Percentiles rank a stretch among this genome's conserved stretches.
These are phyloP conservation scores for Oryza coarctata DNA, from an alignment of 176 grass and related monocot genomes.

Conservation along the genomic window DNA sequence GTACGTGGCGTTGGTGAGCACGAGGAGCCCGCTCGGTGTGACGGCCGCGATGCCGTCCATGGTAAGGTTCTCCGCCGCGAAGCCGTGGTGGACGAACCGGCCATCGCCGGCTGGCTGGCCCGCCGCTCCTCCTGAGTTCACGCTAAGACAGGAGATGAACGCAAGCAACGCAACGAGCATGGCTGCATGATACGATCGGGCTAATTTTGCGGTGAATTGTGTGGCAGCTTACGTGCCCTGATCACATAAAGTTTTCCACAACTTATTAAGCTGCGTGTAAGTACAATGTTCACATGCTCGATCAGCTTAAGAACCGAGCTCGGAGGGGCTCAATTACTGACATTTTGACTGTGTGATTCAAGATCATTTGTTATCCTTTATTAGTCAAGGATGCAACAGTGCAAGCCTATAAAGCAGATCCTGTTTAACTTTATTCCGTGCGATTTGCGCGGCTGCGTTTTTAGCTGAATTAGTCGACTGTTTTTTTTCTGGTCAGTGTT, in stretches of 20 bases:
- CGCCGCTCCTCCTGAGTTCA: no score
- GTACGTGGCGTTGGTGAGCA: constrained; percentile 27
- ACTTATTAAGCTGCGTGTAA: neutral
- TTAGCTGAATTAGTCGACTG: no score
- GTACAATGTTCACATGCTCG: neutral
- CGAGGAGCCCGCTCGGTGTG: constrained; percentile 18
- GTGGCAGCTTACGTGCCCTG: neutral
- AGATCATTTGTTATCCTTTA: no score
- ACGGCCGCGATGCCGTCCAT: constrained; percentile 20
- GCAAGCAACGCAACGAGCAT: neutral
- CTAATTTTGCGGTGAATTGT: neutral
- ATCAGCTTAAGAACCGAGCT: neutral
- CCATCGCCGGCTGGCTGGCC: neutral
- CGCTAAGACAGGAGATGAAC: neutral
- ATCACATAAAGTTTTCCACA: neutral
- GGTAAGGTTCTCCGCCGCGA: neutral
- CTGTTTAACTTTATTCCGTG: no score
- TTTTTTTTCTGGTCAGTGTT: no score
- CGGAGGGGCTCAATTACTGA: neutral
- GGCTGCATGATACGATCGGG: no score
- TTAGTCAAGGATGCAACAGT: no score
- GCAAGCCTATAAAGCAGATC: fast-evolving
- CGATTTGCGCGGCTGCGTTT: no score
- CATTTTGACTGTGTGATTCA: neutral
- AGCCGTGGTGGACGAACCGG: constrained; percentile 31